phyloP scores from a whole-genome alignment of 257 asterid species.

The Plantago ovata region DNA sequence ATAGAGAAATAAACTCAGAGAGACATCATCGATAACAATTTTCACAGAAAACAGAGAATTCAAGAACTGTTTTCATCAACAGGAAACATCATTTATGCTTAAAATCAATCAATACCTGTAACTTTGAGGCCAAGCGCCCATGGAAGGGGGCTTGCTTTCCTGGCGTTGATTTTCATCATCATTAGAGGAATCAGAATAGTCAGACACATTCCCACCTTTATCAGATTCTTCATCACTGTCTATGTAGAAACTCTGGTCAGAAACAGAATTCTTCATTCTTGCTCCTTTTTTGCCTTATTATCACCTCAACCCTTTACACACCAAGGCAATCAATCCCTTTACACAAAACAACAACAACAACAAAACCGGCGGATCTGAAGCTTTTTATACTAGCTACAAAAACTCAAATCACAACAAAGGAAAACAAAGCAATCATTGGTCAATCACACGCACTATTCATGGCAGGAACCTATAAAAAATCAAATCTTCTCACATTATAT shows the following conservation, averaged over 20 bases:
- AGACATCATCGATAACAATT: too few relatives aligned
- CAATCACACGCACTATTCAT: too few relatives aligned
- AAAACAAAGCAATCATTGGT: background rate
- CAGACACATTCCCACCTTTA: slow-evolving; percentile 59
- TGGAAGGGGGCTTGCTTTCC: slow-evolving; percentile 42
- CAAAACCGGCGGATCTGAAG: slow-evolving; percentile 11
- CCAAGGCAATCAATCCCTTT: too few relatives aligned
- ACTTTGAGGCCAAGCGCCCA: slow-evolving; percentile 91
- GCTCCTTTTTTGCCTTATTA: slow-evolving; percentile 13
- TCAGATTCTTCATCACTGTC: slow-evolving; percentile 77
- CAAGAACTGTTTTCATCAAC: background rate
- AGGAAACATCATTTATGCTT: background rate
- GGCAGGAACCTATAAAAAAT: too few relatives aligned
- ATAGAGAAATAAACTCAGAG: too few relatives aligned
- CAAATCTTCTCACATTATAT: too few relatives aligned
- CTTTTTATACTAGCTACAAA: slow-evolving; percentile 3
- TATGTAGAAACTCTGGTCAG: slow-evolving; percentile 75
- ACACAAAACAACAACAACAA: slow-evolving; percentile 7
- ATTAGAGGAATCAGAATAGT: slow-evolving; percentile 66
- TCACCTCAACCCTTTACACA: slow-evolving; percentile 23
- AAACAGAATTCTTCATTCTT: slow-evolving; percentile 71
- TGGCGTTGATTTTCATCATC: slow-evolving; percentile 33
- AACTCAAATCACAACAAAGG: background rate
- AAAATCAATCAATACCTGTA: slow-evolving; percentile 49
- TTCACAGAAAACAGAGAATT: background rate